Evolutionary conservation across 805 yeast genomes (phyloP), one percentile per base, ranked within the genome.

Genomic region (Yamadazyma philogaea): DNA sequence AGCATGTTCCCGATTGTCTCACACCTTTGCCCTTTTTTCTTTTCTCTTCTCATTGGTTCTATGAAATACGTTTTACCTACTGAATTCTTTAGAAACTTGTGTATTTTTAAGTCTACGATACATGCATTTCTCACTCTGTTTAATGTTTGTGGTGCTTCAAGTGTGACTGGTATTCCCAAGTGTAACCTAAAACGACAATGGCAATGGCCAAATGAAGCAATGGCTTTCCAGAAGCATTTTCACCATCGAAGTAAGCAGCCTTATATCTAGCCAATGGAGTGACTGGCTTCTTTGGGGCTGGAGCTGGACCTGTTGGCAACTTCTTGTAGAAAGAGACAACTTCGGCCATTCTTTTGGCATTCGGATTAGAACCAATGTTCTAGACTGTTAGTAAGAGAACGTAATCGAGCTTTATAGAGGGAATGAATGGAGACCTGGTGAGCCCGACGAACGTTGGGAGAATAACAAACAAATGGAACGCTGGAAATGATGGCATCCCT

Each of bases 261-360:
- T 80, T 83, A 79, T 90, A 90, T 68, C 80, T 80, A 48, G 83
- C 87, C 51, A 82, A 62, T 53, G 85, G 78, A 49, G 84, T 81
- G 52, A 76, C 67, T 47, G 74, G 66, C 59, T 87, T 80, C 70
- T 82, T 78, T 52, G 80, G 70, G 55, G 81, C 81, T 53, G 91
- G 82, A 48, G 95, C 95, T 46, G 84, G 73, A 42, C 98, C 98
- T 66, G 88, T 90, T 64, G 99, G 99, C 59, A 91, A 81, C 56
- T 88, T 82, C 75, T 91, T 87, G 85, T 91, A 91, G 81, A 93
- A 90, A 52, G 87, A 77, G 59, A 91, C 97, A 59, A 91, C 96
- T 67, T 87, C 86, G 54, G 87, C 84, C 84, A 93, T 87, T 75
- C 96, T 87, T 79, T 88, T 87, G 57, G 98, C 98, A 59, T 91